Conservation (phyloP, 2,329 filamentous ascomycete genomes). For the Aspergillus brasiliensis region DNA sequence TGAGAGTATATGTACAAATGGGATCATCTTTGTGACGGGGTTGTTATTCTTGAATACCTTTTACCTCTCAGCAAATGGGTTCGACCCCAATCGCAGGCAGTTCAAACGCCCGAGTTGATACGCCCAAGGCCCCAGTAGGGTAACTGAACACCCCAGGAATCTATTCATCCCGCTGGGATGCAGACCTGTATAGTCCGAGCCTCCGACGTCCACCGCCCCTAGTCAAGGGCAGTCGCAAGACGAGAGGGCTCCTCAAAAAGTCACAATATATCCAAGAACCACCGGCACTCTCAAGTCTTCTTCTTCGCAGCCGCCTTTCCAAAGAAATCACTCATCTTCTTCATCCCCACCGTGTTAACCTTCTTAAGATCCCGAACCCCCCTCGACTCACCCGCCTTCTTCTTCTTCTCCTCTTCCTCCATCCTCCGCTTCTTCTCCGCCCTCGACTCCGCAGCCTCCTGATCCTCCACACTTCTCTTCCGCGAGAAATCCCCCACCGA, state of each 20-base stretch:
- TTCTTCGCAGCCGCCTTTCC: slow-evolving; percentile 58
- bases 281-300: slow-evolving; percentile 30
- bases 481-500: slow-evolving; percentile 52
- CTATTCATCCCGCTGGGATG: too few relatives aligned
- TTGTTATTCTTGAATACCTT: too few relatives aligned
- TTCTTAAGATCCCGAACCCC: slow-evolving; percentile 83
- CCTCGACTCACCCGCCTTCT: slow-evolving; percentile 72
- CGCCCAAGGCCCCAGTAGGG: too few relatives aligned
- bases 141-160: too few relatives aligned
- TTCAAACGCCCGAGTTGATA: too few relatives aligned
- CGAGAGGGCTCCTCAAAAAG: too few relatives aligned
- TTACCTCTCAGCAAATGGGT: too few relatives aligned
- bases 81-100: too few relatives aligned
- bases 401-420: slow-evolving; percentile 86
- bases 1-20: slow-evolving; percentile 1
- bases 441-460: slow-evolving; percentile 50
- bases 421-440: slow-evolving; percentile 81
- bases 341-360: slow-evolving; percentile 90
- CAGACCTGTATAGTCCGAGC: too few relatives aligned
- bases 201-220: too few relatives aligned
- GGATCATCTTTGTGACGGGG: slow-evolving; percentile 1
- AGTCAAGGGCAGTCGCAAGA: too few relatives aligned
- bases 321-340: slow-evolving; percentile 95
- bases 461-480: slow-evolving; percentile 45
- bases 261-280: background rate